Percentiles rank a stretch among this genome's conserved stretches.
Conservation (phyloP, 2,329 filamentous ascomycete species). For the Aspergillus eucalypticola region DNA sequence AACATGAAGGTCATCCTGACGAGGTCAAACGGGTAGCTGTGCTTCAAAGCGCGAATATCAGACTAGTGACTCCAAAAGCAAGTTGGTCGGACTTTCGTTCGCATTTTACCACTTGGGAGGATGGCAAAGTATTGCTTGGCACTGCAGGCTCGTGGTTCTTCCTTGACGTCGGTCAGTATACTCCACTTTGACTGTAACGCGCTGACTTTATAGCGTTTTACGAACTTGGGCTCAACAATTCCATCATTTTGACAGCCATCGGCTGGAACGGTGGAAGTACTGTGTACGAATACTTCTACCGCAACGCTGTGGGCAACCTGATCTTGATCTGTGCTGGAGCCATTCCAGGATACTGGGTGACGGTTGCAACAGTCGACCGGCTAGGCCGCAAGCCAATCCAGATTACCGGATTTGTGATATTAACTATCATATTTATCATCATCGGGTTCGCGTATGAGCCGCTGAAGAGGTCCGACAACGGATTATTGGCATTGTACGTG, state of each 20-base stretch:
- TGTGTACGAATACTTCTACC: conserved; percentile 70
- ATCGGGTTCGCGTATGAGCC: conserved; percentile 60
- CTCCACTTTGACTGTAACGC: conserved; percentile 36
- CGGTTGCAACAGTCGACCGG: conserved; percentile 71
- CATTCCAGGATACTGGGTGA: conserved; percentile 81
- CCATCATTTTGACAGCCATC: conserved; percentile 68
- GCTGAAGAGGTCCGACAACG: conserved; percentile 37
- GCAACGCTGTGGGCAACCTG: conserved; percentile 75
- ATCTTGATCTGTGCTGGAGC: conserved; percentile 77
- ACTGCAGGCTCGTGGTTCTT: conserved; percentile 85
- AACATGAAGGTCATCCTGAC: conserved; percentile 64
- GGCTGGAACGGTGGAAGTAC: conserved; percentile 66
- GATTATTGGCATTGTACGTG: conserved; percentile 63
- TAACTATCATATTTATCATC: conserved; percentile 63
- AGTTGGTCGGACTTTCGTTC: conserved; percentile 69
- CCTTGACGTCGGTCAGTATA: conserved; percentile 59
- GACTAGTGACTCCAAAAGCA: conserved; percentile 67
- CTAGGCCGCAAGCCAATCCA: conserved; percentile 77
- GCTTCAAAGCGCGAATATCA: conserved; percentile 54
- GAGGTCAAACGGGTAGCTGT: conserved; percentile 64
- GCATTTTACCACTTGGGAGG: conserved; percentile 71
- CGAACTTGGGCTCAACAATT: conserved; percentile 74
- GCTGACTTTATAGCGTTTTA: conserved; percentile 55
- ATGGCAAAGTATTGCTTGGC: conserved; percentile 71
- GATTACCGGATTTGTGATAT: conserved; percentile 60